Base-by-base conservation (phyloP, 768 basidiomycete genomes). In the Xanthoconium stramineum region DNA sequence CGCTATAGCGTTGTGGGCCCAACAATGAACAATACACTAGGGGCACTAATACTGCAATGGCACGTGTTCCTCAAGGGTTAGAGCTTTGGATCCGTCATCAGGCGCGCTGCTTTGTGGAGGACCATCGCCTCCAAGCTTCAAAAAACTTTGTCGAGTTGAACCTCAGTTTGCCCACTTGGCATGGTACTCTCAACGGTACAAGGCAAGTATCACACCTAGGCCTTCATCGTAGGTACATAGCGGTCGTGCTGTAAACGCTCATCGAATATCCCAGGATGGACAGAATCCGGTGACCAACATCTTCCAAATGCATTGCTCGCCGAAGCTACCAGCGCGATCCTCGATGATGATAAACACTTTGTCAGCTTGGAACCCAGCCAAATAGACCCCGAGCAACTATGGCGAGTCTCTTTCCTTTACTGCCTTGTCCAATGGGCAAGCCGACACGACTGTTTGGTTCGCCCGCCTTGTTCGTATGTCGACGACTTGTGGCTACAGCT, bases 391-490 rank as follows among this genome's bases (percentile, higher is more conserved):
- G 39, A 32, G 39, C 39, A 24, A 33, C 19, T 42, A 10, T 40
- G 40, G 17, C 50, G 39, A 1, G 40, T 51, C 24, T 51, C 50
- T 24, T 33, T 51, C 19, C 1, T 51, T 15, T 51, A 51, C 39
- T 51, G 19, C 19, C 39, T 51, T 51, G 38, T 51, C 29, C 40
- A 42, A 17, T 42, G 17, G 40, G 50, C 50, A 29, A 35, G 13
- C 33, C 50, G 50, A 10, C 50, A 51, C 20, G 50, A 51, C 17
- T 51, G 50, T n/a, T 33, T 51, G 30, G 50, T 51, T 20, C 30
- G 10, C 38, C 50, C 50, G 11, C 39, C 50, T 17, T 51, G 50
- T 42, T 51, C 40, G 33, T 40, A 51, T 28, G 30, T 35, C 14
- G 50, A 51, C 4, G 13, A 33, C 13, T 8, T 40, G 19, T 51